Conservation (phyloP, 805 yeast species). For the Helenozyma rhizophorensis region DNA sequence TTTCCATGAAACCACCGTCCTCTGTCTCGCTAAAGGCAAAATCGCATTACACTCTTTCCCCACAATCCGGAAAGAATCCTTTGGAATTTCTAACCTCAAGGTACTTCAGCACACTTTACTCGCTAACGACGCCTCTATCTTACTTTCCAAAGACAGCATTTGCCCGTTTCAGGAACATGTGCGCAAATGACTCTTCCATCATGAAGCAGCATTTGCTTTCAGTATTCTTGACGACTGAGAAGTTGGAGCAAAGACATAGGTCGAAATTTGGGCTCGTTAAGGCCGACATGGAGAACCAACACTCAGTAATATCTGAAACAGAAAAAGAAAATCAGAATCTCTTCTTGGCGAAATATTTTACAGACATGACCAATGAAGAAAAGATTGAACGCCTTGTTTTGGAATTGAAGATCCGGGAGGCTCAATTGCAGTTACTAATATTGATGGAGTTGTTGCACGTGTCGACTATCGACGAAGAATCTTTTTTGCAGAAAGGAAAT, state of each 20-base stretch:
- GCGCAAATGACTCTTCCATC: constrained; percentile 20
- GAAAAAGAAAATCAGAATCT: constrained; percentile 23
- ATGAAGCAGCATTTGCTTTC: constrained; percentile 22
- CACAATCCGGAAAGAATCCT: constrained; percentile 22
- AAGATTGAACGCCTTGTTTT: constrained; percentile 25
- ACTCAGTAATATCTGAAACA: no score
- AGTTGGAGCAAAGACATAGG: constrained; percentile 41
- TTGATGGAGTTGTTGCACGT: constrained; percentile 41
- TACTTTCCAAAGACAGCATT: constrained; percentile 49
- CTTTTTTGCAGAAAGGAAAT: constrained; percentile 23
- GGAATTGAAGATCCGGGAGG: constrained; percentile 50
- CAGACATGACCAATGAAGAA: constrained; percentile 11
- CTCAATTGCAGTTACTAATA: constrained; percentile 50
- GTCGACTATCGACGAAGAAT: constrained; percentile 31
- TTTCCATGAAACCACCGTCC: constrained; percentile 18
- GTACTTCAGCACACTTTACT: constrained; percentile 34
- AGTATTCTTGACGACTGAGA: constrained; percentile 30
- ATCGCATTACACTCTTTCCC: constrained; percentile 7
- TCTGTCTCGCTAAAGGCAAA: not conserved
- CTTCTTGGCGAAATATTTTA: constrained; percentile 12
- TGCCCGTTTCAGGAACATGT: constrained; percentile 41
- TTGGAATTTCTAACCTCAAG: constrained; percentile 27
- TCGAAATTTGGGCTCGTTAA: constrained; percentile 24
- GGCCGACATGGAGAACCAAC: no score
- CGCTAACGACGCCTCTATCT: constrained; percentile 36